Evolutionary conservation across 2,329 filamentous ascomycete genomes (phyloP), one percentile per base, ranked within the genome.

Genomic region (Fusarium chaquense): DNA sequence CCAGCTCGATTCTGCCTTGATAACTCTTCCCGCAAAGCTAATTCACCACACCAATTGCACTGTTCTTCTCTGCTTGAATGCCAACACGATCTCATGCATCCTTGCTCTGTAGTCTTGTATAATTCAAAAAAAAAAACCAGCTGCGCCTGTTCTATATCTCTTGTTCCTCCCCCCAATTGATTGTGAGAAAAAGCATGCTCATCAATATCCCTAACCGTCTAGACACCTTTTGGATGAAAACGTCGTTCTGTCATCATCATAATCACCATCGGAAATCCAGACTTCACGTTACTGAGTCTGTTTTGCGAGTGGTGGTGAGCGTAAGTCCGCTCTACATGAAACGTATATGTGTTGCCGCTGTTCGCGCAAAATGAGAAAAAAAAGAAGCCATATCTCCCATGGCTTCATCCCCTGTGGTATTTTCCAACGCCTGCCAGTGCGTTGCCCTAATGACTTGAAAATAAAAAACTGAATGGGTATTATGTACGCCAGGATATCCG

Each of bases 381-480:
- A 64, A 40, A 56, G 56, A 65, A 62, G 59, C 54, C 72, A 72
- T 72, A 58, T 57, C 47, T 59, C 46, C 53, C 49, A 67, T 71
- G 64, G 47, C 71, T 50, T 69, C 57, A 53, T 43, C 50, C 65
- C 60, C 55, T 63, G 45, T 73, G 68, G 55, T 70, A 73, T 71
- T 71, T 75, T 68, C 68, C 61, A 72, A 70, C 71, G 73, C 73
- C 73, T 73, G 49, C 66, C 69, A 44, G 65, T 71, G 66, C 70
- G 62, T 72, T 62, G 61, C 64, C 67, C 65, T 59, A 73, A 65
- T 59, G 61, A 71, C 66, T 67, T 44, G 40, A 63, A 65, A 71
- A 71, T 52, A 70, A 75, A 71, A 76, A 75, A 70, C 70, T 72
- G 54, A 62, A 71, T 69, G 73, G 76, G 76, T 78, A 78, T 78